Evolutionary conservation across 2,329 filamentous ascomycete species (phyloP).

Genomic region (Diaporthe nobilis): DNA sequence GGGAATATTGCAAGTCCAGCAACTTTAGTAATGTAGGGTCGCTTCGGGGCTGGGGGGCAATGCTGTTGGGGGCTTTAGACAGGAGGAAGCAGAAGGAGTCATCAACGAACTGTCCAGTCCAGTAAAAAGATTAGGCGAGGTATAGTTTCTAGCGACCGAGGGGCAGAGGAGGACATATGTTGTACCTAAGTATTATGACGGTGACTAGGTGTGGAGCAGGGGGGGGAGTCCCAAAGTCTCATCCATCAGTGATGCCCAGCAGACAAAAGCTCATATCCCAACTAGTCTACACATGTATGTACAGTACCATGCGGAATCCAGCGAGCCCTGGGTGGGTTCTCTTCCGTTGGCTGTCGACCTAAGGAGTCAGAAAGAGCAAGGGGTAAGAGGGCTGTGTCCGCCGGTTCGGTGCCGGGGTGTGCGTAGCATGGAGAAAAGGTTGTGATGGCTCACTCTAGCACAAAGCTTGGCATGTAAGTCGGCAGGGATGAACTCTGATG

Average conservation of each 20-base stretch:
- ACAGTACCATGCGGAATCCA: constrained; percentile 40
- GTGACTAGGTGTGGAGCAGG: constrained; percentile 38
- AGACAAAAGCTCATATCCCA: constrained; percentile 21
- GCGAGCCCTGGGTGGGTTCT: constrained; percentile 26
- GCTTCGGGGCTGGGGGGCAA: neutral
- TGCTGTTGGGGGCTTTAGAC: neutral
- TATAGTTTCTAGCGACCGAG: constrained; percentile 7
- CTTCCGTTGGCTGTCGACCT: constrained; percentile 33
- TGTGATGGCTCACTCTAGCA: constrained; percentile 40
- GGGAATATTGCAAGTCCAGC: constrained; percentile 11
- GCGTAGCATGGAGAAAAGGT: constrained; percentile 37
- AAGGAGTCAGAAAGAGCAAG: constrained; percentile 32
- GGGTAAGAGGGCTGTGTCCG: constrained; percentile 31
- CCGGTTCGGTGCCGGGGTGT: constrained; percentile 41
- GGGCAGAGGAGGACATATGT: constrained; percentile 31
- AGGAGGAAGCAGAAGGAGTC: constrained; percentile 13
- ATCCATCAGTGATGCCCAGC: constrained; percentile 30
- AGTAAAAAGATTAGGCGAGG: constrained; percentile 21
- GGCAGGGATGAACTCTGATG: constrained; percentile 24
- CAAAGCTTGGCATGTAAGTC: constrained; percentile 42
- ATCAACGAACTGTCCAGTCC: constrained; percentile 6
- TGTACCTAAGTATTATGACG: constrained; percentile 38
- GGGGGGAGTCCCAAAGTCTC: constrained; percentile 3
- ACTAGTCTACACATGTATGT: constrained; percentile 36
- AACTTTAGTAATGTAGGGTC: neutral